Evolutionary conservation across 306 rosid species (phyloP), one percentile per base, ranked within the genome.

Genomic region (Cicer bijugum): DNA sequence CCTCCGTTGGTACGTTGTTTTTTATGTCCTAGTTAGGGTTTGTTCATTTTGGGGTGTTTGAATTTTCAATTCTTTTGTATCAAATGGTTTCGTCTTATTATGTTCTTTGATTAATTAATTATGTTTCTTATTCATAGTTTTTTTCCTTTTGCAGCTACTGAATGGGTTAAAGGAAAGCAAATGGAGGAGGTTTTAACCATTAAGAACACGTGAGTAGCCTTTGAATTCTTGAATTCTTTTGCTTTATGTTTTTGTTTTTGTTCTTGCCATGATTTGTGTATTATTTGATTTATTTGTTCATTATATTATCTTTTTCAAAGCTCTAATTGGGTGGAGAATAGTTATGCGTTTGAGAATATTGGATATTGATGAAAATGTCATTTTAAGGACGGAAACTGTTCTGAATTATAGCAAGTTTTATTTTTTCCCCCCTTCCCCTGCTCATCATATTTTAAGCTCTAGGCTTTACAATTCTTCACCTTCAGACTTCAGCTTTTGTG

Each of bases 161-260:
- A 94, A 77, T 91, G 97, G 98, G 92, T 91, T 9, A 94, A 94
- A 84, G 97, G 98, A 52, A 91, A 77, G 84, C 96, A 84, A 33
- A 88, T 84, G 98, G 97, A 94, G 65, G 98, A 94, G 64, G 96
- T 89, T 67, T 55, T 94, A 43, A 48, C 97, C 9, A 94, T 94
- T 17, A 94, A 87, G 75, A 94, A 91, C 81, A 80, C 96, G 98
- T 89, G 67, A 86, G 95, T 67, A 2, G 42, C 35, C 2, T 2
- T 8, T 9, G n/a, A 44, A n/a, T 20, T 76, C 35, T 74, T 67
- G 45, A 3, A 37, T 14, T 35, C 40, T 20, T 51, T 48, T 50
- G 39, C 20, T 67, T 53, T 48, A 10, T 10, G 33, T 23, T 8
- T 83, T 50, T 52, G 39, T 45, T 17, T 5, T 8, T 56, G 44